Evolutionary conservation across 2,329 filamentous ascomycete species (phyloP).

Genomic region (Chalara sp.): DNA sequence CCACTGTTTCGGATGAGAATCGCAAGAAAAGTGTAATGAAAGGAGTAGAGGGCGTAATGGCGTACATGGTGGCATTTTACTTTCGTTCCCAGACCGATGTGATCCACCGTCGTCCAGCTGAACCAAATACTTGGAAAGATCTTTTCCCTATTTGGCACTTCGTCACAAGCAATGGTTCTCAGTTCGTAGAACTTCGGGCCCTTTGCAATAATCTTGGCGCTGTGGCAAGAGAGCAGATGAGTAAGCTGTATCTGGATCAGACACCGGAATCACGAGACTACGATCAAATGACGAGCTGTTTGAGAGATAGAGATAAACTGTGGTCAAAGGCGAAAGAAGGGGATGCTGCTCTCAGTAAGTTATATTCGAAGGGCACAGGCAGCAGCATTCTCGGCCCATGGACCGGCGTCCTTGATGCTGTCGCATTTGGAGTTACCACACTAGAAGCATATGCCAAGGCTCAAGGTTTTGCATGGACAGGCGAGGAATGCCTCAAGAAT

Average conservation of each 20-base stretch:
- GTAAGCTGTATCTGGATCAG: conserved; percentile 7
- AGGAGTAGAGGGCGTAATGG: conserved; percentile 22
- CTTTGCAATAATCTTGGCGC: conserved; percentile 11
- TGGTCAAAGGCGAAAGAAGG: background rate
- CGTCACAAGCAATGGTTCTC: conserved; percentile 29
- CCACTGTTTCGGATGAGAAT: conserved; percentile 2
- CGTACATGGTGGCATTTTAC: conserved; percentile 25
- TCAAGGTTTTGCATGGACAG: background rate
- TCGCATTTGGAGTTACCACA: background rate
- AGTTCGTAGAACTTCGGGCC: conserved; percentile 6
- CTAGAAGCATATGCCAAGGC: background rate
- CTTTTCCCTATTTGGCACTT: conserved; percentile 26
- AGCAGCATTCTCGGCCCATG: background rate
- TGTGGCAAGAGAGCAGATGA: conserved; percentile 11
- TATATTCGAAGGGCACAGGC: background rate
- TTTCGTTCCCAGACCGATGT: conserved; percentile 6
- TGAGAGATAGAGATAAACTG: background rate
- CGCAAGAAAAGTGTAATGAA: conserved; percentile 18
- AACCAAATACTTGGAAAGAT: conserved; percentile 37
- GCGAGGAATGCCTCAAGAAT: background rate
- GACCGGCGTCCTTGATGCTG: background rate
- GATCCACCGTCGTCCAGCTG: conserved; percentile 8
- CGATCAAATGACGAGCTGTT: background rate
- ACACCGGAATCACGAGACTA: background rate
- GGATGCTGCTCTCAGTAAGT: background rate